These are phyloP conservation scores for Blastobotrys illinoisensis DNA, from an alignment of 1,139 yeast genomes.

Conservation along the genomic window DNA sequence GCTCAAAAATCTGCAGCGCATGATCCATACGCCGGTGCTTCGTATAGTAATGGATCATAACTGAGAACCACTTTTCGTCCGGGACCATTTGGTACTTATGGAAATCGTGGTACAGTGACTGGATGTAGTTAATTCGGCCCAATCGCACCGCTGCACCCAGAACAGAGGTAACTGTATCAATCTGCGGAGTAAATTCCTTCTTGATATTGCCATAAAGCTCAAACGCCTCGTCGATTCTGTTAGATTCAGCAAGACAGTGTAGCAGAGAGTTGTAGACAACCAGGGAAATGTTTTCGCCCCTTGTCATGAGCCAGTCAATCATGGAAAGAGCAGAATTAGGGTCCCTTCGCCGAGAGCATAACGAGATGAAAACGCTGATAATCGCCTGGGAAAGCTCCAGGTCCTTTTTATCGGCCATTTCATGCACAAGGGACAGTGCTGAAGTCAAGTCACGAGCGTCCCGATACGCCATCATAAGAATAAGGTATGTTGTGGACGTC, in stretches of 20 bases:
- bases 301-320: constrained; percentile 23
- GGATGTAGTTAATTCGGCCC: constrained; percentile 4
- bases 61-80: constrained; percentile 26
- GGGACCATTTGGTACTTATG: constrained; percentile 14
- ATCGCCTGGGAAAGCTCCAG: neutral
- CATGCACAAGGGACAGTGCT: constrained; percentile 30
- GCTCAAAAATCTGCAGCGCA: constrained; percentile 21
- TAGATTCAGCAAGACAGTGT: constrained; percentile 20
- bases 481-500: constrained; percentile 21
- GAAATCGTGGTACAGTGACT: constrained; percentile 10
- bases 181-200: constrained; percentile 16
- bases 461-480: constrained; percentile 27
- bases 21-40: constrained; percentile 9
- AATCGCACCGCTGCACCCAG: constrained; percentile 19
- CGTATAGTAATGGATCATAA: constrained; percentile 21
- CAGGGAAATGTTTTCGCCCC: neutral
- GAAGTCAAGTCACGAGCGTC: constrained; percentile 27
- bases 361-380: constrained; percentile 22
- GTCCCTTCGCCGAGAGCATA: constrained; percentile 31
- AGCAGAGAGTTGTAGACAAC: constrained; percentile 25
- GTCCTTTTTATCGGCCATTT: constrained; percentile 17
- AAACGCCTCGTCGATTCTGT: constrained; percentile 19
- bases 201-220: constrained; percentile 16
- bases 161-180: constrained; percentile 27
- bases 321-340: constrained; percentile 25